Conservation (phyloP, 2,329 filamentous ascomycete species). For the Ustulina deusta region DNA sequence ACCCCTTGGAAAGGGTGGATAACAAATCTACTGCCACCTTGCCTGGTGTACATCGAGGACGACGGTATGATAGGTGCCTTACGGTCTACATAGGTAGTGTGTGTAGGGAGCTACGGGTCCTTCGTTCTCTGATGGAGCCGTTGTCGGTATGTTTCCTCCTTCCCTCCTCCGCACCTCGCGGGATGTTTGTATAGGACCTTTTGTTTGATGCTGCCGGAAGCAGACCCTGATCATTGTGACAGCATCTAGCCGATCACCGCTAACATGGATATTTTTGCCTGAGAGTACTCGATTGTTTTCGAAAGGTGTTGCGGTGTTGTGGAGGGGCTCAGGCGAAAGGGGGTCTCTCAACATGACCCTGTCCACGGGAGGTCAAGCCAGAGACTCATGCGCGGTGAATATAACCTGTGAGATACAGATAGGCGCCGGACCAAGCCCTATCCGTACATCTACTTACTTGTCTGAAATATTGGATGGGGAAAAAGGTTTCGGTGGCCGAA, state of each 20-base stretch:
- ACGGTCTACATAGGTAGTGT: no score
- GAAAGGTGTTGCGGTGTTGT: neutral
- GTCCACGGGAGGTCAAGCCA: neutral
- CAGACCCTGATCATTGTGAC: neutral
- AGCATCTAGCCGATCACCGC: neutral
- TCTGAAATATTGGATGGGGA: neutral
- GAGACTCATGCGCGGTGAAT: neutral
- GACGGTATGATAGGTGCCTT: no score
- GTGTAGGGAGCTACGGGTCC: no score
- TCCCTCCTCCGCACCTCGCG: no score
- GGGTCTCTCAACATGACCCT: constrained; percentile 1
- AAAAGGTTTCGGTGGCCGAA: constrained; percentile 23
- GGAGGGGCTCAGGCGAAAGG: neutral
- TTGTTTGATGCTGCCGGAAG: neutral
- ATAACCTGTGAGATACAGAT: no score
- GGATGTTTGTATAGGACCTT: neutral
- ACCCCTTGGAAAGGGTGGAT: no score
- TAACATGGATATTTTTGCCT: neutral
- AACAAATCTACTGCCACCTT: no score
- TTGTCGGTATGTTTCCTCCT: no score
- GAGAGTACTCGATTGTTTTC: neutral
- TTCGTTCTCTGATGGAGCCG: neutral
- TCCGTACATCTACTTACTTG: neutral
- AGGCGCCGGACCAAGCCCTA: no score
- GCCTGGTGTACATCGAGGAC: no score